Evolutionary conservation across 305 asterid genomes (phyloP).

Genomic region (Petunia hybrid): DNA sequence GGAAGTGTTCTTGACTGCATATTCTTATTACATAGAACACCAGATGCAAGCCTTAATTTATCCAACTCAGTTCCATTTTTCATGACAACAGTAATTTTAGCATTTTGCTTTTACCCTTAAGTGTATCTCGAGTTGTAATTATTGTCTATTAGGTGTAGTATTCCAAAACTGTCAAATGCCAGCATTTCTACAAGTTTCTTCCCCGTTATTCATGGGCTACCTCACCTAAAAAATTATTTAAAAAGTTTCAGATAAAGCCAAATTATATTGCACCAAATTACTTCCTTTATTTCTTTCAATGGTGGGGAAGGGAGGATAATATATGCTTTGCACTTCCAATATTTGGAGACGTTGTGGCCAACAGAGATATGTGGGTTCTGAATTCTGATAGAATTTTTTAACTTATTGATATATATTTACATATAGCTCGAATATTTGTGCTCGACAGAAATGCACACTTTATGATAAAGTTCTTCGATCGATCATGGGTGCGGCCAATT

Average conservation of each 20-base stretch:
- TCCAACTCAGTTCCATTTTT: too few relatives aligned
- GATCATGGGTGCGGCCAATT: neutral
- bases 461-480: neutral
- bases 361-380: constrained; percentile 25
- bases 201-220: neutral
- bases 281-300: neutral
- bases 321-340: constrained; percentile 26
- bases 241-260: neutral
- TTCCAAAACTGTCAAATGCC: too few relatives aligned
- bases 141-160: too few relatives aligned
- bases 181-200: neutral
- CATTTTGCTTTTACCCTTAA: too few relatives aligned
- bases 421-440: constrained; percentile 21
- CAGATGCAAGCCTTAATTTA: too few relatives aligned
- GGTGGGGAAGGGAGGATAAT: constrained; percentile 24
- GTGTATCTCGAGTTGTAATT: too few relatives aligned
- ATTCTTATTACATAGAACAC: too few relatives aligned
- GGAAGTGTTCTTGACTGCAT: too few relatives aligned
- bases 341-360: constrained; percentile 27
- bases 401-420: neutral
- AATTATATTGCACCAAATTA: neutral
- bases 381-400: neutral
- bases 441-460: constrained; percentile 20
- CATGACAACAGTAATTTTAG: too few relatives aligned
- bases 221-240: neutral